Conservation (phyloP, 495 filamentous ascomycete species). For the Bombardia bombarda region DNA sequence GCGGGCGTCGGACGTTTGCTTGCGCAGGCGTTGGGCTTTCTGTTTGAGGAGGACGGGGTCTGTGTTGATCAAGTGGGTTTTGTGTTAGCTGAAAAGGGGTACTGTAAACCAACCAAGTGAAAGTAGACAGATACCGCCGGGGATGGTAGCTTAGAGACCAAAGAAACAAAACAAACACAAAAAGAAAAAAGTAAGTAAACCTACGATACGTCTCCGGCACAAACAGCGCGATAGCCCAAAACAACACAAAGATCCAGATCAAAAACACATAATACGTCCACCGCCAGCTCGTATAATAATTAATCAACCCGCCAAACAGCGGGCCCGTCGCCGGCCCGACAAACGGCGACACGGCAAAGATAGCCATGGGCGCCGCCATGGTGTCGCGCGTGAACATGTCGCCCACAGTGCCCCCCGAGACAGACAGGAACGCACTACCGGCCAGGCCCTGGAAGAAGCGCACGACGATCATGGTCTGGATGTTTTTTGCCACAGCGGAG, state of each 20-base stretch:
- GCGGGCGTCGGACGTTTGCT: slow-evolving; percentile 66
- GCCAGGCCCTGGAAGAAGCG: slow-evolving; percentile 82
- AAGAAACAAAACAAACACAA: no score
- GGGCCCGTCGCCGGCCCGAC: slow-evolving; percentile 58
- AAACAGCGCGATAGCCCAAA: slow-evolving; percentile 56
- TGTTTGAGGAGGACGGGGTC: slow-evolving; percentile 58
- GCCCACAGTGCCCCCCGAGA: slow-evolving; percentile 85
- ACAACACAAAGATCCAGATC: slow-evolving; percentile 65
- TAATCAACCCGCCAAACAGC: slow-evolving; percentile 54
- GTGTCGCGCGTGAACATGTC: slow-evolving; percentile 75
- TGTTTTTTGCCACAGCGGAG: slow-evolving; percentile 77
- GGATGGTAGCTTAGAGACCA: no score
- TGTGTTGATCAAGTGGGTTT: neutral
- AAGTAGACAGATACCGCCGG: neutral
- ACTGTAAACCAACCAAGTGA: no score
- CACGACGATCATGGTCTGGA: slow-evolving; percentile 70
- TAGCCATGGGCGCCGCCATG: slow-evolving; percentile 51
- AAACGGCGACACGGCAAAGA: slow-evolving; percentile 76
- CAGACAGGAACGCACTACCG: slow-evolving; percentile 81
- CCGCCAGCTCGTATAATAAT: slow-evolving; percentile 69
- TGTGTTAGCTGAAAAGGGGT: no score
- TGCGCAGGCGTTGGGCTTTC: slow-evolving; percentile 64
- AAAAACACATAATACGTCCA: slow-evolving; percentile 85
- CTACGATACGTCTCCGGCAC: slow-evolving; percentile 88
- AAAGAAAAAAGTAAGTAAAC: slow-evolving; percentile 8